Evolutionary conservation across 805 yeast genomes (phyloP).

Genomic region (Sugiyamaella marilandica): DNA sequence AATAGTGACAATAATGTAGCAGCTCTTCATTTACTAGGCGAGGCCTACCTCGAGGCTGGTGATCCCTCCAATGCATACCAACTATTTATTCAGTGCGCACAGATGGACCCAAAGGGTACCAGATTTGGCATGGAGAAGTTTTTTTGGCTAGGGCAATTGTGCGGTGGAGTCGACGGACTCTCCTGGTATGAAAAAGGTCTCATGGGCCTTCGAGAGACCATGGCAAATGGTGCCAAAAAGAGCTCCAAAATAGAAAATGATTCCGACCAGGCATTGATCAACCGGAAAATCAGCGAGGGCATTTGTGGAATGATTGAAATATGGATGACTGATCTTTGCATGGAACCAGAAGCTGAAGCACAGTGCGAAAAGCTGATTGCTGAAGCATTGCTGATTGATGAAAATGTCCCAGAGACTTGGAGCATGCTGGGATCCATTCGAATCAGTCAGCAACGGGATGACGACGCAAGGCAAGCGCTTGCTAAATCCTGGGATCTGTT

Average conservation of each 20-base stretch:
- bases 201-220: conserved; percentile 42
- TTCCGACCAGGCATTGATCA: conserved; percentile 16
- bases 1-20: conserved; percentile 10
- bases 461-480: conserved; percentile 70
- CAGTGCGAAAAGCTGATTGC: conserved; percentile 70
- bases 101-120: conserved; percentile 61
- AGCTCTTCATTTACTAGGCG: conserved; percentile 50
- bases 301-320: conserved; percentile 76
- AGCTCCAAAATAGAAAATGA: background rate
- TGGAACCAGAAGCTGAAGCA: conserved; percentile 83
- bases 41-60: conserved; percentile 72
- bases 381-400: conserved; percentile 52
- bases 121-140: conserved; percentile 70
- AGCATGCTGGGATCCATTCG: conserved; percentile 78
- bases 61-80: conserved; percentile 74
- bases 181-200: conserved; percentile 59
- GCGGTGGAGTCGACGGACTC: conserved; percentile 77
- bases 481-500: conserved; percentile 67
- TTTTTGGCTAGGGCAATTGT: conserved; percentile 83
- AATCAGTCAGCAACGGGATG: conserved; percentile 73
- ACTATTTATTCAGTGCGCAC: conserved; percentile 54
- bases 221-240: conserved; percentile 28
- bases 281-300: conserved; percentile 64
- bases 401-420: conserved; percentile 71
- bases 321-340: conserved; percentile 97